Percentiles rank a stretch among this genome's conserved stretches.
phyloP scores from a whole-genome alignment of 2,329 filamentous ascomycete genomes.

The Acrodontium crateriforme region DNA sequence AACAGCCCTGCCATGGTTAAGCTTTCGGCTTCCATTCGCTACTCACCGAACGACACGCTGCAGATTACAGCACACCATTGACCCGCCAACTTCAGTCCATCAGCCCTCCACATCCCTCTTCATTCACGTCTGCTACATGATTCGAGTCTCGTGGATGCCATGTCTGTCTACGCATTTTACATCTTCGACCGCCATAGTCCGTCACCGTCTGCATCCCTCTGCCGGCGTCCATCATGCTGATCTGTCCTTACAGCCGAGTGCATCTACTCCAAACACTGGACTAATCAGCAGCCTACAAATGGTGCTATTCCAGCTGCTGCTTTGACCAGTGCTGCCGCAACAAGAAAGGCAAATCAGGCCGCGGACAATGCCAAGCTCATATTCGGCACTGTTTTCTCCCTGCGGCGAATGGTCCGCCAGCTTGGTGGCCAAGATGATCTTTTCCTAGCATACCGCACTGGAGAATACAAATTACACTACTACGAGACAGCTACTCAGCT shows the following conservation, averaged over 20 bases:
- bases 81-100: too few relatives aligned
- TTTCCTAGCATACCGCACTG: slow-evolving; percentile 87
- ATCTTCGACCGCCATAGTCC: slow-evolving; percentile 97
- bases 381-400: slow-evolving; percentile 90
- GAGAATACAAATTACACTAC: slow-evolving; percentile 95
- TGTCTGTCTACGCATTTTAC: slow-evolving; percentile 96
- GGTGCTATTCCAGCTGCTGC: slow-evolving; percentile 4
- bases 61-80: too few relatives aligned
- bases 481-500: slow-evolving; percentile 95
- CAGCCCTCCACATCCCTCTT: not conserved
- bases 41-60: too few relatives aligned
- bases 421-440: slow-evolving; percentile 82
- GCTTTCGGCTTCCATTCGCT: too few relatives aligned
- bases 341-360: slow-evolving; percentile 9
- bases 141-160: slow-evolving; percentile 28
- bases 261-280: slow-evolving; percentile 87
- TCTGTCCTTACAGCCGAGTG: slow-evolving; percentile 59
- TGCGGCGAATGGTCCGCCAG: slow-evolving; percentile 94
- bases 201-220: slow-evolving; percentile 13
- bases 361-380: slow-evolving; percentile 90
- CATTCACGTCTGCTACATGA: not conserved
- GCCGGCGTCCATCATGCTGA: slow-evolving; percentile 1
- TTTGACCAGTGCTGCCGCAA: slow-evolving; percentile 4
- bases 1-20: too few relatives aligned
- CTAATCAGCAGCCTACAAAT: slow-evolving; percentile 22